A percentile compares a stretch with the other conserved stretches of the same genome.
Conservation (phyloP, 2,329 filamentous ascomycete species). For the Scorias spongiosa region DNA sequence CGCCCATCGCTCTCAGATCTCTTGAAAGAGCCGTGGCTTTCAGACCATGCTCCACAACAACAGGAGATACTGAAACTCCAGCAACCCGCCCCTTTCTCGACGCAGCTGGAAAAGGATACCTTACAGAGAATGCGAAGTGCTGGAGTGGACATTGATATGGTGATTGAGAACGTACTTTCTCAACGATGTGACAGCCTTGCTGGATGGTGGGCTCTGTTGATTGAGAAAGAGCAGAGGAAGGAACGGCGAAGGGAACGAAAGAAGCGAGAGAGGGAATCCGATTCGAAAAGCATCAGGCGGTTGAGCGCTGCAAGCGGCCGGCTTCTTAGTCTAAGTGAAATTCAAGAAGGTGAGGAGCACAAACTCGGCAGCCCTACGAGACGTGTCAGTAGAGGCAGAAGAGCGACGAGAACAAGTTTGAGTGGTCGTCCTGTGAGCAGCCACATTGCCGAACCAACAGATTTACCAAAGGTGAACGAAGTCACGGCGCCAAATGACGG, state of each 20-base stretch:
- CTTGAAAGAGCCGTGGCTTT: constrained; percentile 70
- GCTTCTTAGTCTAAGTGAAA: constrained; percentile 59
- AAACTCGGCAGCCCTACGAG: constrained; percentile 39
- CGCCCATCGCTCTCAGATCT: constrained; percentile 75
- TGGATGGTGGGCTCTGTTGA: constrained; percentile 88
- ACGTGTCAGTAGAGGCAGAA: constrained; percentile 49
- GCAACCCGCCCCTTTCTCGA: constrained; percentile 69
- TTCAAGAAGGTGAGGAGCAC: constrained; percentile 54
- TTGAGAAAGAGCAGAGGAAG: constrained; percentile 91
- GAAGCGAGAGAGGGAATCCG: constrained; percentile 67
- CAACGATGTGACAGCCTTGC: constrained; percentile 81
- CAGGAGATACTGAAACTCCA: constrained; percentile 76
- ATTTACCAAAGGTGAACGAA: constrained; percentile 66
- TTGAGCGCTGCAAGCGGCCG: constrained; percentile 83
- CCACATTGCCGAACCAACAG: constrained; percentile 40
- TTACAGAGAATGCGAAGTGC: constrained; percentile 84
- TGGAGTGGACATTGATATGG: constrained; percentile 82
- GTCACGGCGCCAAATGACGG: constrained; percentile 24
- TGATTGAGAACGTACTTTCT: constrained; percentile 84
- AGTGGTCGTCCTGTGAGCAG: constrained; percentile 13
- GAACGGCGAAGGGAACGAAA: constrained; percentile 65
- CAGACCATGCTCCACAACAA: constrained; percentile 74
- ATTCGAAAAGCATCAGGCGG: constrained; percentile 63
- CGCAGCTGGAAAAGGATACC: constrained; percentile 75
- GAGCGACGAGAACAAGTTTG: constrained; percentile 44